phyloP scores from a whole-genome alignment of 768 basidiomycete genomes.

The Multifurca ochricompacta region DNA sequence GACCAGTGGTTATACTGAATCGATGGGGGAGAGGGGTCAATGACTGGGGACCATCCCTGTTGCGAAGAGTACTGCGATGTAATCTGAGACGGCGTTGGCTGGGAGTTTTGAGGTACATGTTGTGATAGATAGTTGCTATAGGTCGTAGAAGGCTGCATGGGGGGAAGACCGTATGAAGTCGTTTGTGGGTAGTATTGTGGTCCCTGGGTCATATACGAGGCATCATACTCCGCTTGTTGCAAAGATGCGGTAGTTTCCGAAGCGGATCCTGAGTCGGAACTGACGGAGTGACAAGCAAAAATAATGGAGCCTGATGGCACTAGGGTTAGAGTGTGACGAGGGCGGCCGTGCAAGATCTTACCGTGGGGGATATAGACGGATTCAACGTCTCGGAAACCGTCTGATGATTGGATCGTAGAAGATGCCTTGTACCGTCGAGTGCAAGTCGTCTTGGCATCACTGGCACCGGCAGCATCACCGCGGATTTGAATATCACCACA shows the following conservation, averaged over 20 bases:
- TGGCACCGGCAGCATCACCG: slow-evolving; percentile 39
- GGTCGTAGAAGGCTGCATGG: slow-evolving; percentile 20
- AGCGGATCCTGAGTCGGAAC: slow-evolving; percentile 28
- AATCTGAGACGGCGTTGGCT: slow-evolving; percentile 13
- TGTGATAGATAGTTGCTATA: slow-evolving; percentile 19
- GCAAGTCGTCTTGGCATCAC: slow-evolving; percentile 78
- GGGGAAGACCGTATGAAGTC: slow-evolving; percentile 25
- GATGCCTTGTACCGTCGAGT: slow-evolving; percentile 75
- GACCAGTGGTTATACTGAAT: slow-evolving; percentile 25
- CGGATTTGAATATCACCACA: slow-evolving; percentile 63
- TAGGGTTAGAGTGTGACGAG: slow-evolving; percentile 17
- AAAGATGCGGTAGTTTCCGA: slow-evolving; percentile 19
- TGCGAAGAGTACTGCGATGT: slow-evolving; percentile 14
- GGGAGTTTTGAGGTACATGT: slow-evolving; percentile 5
- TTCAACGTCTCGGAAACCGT: slow-evolving; percentile 59
- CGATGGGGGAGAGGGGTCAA: slow-evolving; percentile 31
- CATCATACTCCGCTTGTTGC: slow-evolving; percentile 23
- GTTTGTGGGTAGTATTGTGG: slow-evolving; percentile 26
- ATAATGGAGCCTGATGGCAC: slow-evolving; percentile 49
- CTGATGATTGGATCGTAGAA: slow-evolving; percentile 46
- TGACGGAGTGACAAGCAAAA: slow-evolving; percentile 67
- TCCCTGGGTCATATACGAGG: slow-evolving; percentile 23
- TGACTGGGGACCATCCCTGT: slow-evolving; percentile 13
- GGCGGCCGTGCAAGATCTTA: slow-evolving; percentile 31
- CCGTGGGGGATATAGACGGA: slow-evolving; percentile 90